These are phyloP conservation scores for Rhypophila decipiens DNA, from an alignment of 495 filamentous ascomycete genomes.

Conservation along the genomic window DNA sequence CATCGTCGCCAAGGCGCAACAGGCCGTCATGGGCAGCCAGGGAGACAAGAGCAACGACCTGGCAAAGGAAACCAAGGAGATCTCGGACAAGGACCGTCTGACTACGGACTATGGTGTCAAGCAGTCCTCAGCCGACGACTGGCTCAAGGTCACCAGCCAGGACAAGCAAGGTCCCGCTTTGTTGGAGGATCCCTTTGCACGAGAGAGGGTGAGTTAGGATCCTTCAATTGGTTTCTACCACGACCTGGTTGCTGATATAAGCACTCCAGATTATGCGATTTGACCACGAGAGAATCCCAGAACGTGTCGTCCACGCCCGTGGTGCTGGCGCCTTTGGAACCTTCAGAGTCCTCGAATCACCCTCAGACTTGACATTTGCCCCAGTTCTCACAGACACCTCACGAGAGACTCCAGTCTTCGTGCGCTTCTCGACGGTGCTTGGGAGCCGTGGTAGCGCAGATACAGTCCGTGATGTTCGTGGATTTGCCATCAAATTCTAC, in stretches of 20 bases:
- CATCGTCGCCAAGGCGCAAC: conserved; percentile 17
- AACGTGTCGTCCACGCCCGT: conserved; percentile 84
- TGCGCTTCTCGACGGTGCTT: conserved; percentile 79
- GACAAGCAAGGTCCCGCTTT: conserved; percentile 62
- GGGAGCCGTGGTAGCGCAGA: conserved; percentile 73
- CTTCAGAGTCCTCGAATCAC: conserved; percentile 67
- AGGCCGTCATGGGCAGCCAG: conserved; percentile 23
- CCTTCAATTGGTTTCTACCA: too few species aligned
- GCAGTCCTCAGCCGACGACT: conserved; percentile 68
- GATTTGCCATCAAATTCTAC: conserved; percentile 76
- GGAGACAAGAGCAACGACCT: conserved; percentile 38
- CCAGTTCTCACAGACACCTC: conserved; percentile 74
- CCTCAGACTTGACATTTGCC: conserved; percentile 62
- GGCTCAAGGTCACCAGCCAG: conserved; percentile 59
- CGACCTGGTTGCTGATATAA: too few species aligned
- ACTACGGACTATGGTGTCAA: conserved; percentile 78
- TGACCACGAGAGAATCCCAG: conserved; percentile 83
- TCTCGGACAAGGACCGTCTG: conserved; percentile 32
- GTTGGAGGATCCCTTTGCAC: conserved; percentile 74
- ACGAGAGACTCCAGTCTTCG: conserved; percentile 70
- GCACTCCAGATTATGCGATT: conserved; percentile 66
- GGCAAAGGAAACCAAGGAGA: conserved; percentile 27
- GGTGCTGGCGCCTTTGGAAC: conserved; percentile 79
- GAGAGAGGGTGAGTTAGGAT: conserved; percentile 69
- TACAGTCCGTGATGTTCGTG: conserved; percentile 75